Base-by-base conservation (phyloP, 306 rosid species). In the Cicer judaicum region DNA sequence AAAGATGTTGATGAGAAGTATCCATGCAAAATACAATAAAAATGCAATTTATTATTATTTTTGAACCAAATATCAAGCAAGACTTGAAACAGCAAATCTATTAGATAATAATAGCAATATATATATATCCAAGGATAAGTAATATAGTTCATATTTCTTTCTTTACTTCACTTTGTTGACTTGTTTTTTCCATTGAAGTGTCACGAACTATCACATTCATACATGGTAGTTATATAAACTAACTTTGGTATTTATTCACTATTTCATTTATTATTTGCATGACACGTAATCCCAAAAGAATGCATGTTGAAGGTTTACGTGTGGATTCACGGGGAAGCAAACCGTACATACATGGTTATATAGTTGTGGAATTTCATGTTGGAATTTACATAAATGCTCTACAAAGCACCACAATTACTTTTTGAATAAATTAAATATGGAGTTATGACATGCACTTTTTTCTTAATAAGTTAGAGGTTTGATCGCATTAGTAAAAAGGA, bases 221-320 rank as follows among this genome's bases (percentile, higher is more conserved):
- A 24, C 46, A 7, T 61, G 39, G 49, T 12, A 11, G 42, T 74
- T 4, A 38, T 44, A 47, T 10, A 1, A 38, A 14, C 12, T 21
- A 16, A 29, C 19, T 11, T 74, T 44, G 47, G 18, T 74, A 38
- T 29, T 16, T 6, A 46, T 39, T 72, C 34, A 18, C 44, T 16
- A 38, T 19, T 39, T 55, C 61, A 10, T 47, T 67, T 77, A 59
- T 57, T 38, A 8, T 29, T 21, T 68, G 34, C 49, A 46, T 46
- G 81, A 60, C 8, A 19, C 42, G 39, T 14, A 9, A 57, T 59
- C 16, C 2, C 5, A 47, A 38, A 15, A 36, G 38, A 47, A 61
- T 18, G 42, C 63, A 62, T 6, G 63, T 52, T 50, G 65, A 41
- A 53, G 56, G 24, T 46, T 61, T 44, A 77, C 43, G 38, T 47